Base-by-base conservation (phyloP, 2,329 filamentous ascomycete species). In the Penicillium sp. region DNA sequence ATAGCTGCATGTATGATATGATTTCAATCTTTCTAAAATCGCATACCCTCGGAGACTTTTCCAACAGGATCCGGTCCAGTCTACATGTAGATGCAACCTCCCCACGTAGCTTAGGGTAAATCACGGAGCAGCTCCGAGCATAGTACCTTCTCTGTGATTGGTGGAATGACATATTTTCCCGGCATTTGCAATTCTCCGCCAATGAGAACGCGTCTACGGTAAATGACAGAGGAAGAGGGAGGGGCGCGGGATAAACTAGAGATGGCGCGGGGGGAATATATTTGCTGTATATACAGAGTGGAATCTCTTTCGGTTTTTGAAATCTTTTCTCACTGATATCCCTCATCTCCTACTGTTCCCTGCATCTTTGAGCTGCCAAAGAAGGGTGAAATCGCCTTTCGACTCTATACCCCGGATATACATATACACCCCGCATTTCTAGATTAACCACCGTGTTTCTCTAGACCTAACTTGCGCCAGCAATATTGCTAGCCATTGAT, bases 111-210 rank as follows among this genome's bases (percentile, higher is more conserved):
- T 39, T 44, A 21, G 33, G n/a, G 27, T 31, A 55, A 61, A 43
- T 47, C 52, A 29, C 65, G 65, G 64, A 66, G 59, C 35, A 57
- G 45, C 57, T 63, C 64, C 64, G 61, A 62, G 35, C n/a, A 25
- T 27, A 41, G 21, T 29, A 5, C 17, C 33, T 13, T 8, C 0
- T 2, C 13, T 45, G 3, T 60, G 27, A 63, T 68, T 71, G 70
- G 64, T 61, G 70, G 70, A 67, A 57, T 61, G 60, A 57, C 19
- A 2, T 47, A 60, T 45, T 65, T 64, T 52, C 58, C 58, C 58
- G 53, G 21, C 33, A 43, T 29, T 17, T 23, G 17, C 2, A 49
- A 55, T 55, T 45, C 13, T 58, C 70, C 70, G 43, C 66, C 70
- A 73, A 71, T 67, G 4, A 59, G 17, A 49, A 17, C 17, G 27